Evolutionary conservation across 106 monocot genomes (phyloP).

Genomic region (Dioscorea dumetorum): DNA sequence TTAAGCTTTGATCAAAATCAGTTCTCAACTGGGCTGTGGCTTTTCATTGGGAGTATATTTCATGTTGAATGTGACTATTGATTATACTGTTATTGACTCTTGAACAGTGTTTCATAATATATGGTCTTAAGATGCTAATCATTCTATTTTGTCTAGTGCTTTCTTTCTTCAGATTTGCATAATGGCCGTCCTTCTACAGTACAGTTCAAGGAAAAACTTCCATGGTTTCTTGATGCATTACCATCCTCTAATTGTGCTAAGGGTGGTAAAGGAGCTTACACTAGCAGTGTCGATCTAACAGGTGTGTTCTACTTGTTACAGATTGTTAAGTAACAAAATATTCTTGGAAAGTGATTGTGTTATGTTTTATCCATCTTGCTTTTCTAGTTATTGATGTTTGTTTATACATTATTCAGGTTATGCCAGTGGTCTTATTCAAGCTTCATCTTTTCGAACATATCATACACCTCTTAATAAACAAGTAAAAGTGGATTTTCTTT

Average conservation of each 20-base stretch:
- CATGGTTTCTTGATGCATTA: conserved; percentile 95
- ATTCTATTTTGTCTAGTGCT: conserved; percentile 47
- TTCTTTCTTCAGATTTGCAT: conserved; percentile 68
- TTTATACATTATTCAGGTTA: conserved; percentile 38
- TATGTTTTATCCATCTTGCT: no score
- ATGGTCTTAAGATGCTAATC: no score
- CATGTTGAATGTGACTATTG: no score
- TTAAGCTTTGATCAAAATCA: no score
- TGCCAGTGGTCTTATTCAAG: conserved; percentile 68
- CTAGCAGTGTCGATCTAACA: conserved; percentile 78
- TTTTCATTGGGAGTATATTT: no score
- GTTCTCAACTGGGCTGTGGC: no score
- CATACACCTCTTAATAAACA: conserved; percentile 95
- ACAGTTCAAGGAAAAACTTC: conserved; percentile 88
- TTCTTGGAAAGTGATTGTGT: no score
- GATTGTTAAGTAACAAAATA: no score
- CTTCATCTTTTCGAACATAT: conserved; percentile 93
- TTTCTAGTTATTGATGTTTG: not conserved
- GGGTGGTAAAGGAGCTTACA: conserved; percentile 93
- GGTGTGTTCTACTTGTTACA: conserved; percentile 24
- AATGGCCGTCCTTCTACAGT: conserved; percentile 77
- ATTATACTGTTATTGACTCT: no score
- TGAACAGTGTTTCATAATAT: no score
- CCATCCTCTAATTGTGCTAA: conserved; percentile 95
- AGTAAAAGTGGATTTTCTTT: conserved; percentile 24